Evolutionary conservation across 2,329 filamentous ascomycete genomes (phyloP), one percentile per base, ranked within the genome.

Genomic region (Colletotrichum musae): DNA sequence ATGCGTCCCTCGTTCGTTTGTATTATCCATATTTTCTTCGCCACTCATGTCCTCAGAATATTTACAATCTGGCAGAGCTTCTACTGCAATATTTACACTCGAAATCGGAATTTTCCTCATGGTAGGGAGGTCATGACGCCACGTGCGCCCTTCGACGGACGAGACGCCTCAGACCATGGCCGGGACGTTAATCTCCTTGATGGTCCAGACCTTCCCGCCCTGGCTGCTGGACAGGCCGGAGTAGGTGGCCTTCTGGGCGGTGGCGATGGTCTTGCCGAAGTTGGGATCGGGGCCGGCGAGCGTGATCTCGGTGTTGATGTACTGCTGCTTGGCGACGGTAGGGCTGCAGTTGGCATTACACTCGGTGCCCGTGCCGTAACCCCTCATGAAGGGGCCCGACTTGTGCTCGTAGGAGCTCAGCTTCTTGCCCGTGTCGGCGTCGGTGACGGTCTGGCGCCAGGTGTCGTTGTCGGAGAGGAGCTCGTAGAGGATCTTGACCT

Each of bases 361-460:
- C 70, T 83, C 79, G 3, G 80, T 83, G 15, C 80, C 80, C 1
- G 80, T 83, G 45, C 80, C 78, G 54, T 76, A 78, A 3, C 77
- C 80, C 7, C 74, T 80, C 80, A 82, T 83, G 12, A 71, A 72
- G 1, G 79, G 79, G 0, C 80, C 80, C 2, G 78, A 78, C 47
- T 76, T 74, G 36, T 77, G 73, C 4, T 75, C 75, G 71, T 78
- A 81, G 1, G 77, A 75, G 13, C 77, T 79, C 6, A 83, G 73
- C 1, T 73, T 41, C 9, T 70, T 73, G 12, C 80, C 78, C n/a
- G 77, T 80, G 32, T 75, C 57, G 3, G 76, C 79, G 54, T 83
- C 79, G 36, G 79, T 81, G 16, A 81, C 72, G n/a, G 66, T 74
- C 77, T 62, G 74, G 43, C 56, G 73, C 71, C 63, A 75, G 7